Percentiles rank a stretch among this genome's conserved stretches.
Evolutionary conservation across 1,284 basidiomycete genomes (phyloP).

Genomic region (Singerocomus inundabilis): DNA sequence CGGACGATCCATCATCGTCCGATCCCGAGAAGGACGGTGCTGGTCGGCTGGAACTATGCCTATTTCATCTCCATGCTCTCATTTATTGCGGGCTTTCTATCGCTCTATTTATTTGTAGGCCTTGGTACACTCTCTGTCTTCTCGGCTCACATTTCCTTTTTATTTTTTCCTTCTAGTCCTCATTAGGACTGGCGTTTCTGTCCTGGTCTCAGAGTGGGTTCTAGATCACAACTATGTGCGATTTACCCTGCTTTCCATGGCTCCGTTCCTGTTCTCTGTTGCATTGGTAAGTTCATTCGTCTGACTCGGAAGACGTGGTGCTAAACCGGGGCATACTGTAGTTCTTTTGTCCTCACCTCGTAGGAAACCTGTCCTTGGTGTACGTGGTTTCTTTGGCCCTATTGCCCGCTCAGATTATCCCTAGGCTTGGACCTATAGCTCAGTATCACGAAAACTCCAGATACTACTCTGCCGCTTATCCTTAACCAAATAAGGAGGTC

Average conservation of each 20-base stretch:
- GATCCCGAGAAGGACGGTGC: conserved; percentile 56
- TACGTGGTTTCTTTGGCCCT: conserved; percentile 1
- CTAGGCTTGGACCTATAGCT: conserved; percentile 61
- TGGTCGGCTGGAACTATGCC: conserved; percentile 43
- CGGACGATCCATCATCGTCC: conserved; percentile 24
- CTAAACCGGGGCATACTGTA: conserved; percentile 36
- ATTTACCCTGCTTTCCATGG: conserved; percentile 60
- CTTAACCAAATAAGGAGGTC: conserved; percentile 58
- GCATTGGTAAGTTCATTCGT: conserved; percentile 52
- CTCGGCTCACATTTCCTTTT: neutral
- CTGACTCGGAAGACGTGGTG: neutral
- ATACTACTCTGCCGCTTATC: conserved; percentile 65
- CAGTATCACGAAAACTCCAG: conserved; percentile 73
- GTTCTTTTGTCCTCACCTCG: conserved; percentile 65
- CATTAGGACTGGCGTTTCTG: conserved; percentile 54
- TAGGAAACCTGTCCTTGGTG: conserved; percentile 60
- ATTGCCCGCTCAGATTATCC: neutral
- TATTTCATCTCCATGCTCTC: conserved; percentile 70
- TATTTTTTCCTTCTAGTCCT: conserved; percentile 52
- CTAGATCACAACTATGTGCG: conserved; percentile 65
- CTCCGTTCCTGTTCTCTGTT: conserved; percentile 72
- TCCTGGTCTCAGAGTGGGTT: conserved; percentile 63
- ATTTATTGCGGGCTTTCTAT: conserved; percentile 74
- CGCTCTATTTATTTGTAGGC: conserved; percentile 65
- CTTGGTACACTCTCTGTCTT: conserved; percentile 22